Percentiles rank a stretch among this genome's conserved stretches.
These are phyloP conservation scores for Cadophora sp. DNA, from an alignment of 2,329 filamentous ascomycete genomes.

Conservation along the genomic window DNA sequence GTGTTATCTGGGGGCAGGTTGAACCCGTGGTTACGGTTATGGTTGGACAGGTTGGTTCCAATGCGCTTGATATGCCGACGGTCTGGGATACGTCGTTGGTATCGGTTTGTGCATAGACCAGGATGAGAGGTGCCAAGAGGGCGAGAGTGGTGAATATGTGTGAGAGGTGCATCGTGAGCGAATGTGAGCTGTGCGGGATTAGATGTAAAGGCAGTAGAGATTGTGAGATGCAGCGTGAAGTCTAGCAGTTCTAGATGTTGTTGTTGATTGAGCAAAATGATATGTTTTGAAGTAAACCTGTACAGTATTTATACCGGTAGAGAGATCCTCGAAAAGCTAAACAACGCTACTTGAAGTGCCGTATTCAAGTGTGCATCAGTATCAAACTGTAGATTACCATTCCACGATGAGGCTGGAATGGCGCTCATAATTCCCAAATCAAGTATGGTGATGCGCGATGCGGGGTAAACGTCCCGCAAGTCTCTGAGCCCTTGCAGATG, in stretches of 20 bases:
- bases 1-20: constrained; percentile 1
- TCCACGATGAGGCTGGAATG: not conserved
- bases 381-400: not conserved
- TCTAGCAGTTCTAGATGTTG: not conserved
- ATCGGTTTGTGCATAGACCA: not conserved
- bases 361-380: not conserved
- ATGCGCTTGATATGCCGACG: not conserved
- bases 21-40: constrained; percentile 1
- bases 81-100: not conserved
- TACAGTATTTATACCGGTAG: not conserved
- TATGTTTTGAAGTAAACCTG: not conserved
- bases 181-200: not conserved
- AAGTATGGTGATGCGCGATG: not conserved
- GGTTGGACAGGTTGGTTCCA: constrained; percentile 4
- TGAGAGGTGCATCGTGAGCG: constrained; percentile 4
- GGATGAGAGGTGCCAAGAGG: not conserved
- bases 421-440: not conserved
- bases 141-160: not conserved
- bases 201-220: not conserved
- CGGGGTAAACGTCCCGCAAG: not conserved
- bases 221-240: not conserved
- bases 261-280: not conserved
- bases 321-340: not conserved
- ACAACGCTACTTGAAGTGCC: not conserved
- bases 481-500: not conserved